phyloP scores from a whole-genome alignment of 1,284 basidiomycete species.

The Ceratobasidium sp. region DNA sequence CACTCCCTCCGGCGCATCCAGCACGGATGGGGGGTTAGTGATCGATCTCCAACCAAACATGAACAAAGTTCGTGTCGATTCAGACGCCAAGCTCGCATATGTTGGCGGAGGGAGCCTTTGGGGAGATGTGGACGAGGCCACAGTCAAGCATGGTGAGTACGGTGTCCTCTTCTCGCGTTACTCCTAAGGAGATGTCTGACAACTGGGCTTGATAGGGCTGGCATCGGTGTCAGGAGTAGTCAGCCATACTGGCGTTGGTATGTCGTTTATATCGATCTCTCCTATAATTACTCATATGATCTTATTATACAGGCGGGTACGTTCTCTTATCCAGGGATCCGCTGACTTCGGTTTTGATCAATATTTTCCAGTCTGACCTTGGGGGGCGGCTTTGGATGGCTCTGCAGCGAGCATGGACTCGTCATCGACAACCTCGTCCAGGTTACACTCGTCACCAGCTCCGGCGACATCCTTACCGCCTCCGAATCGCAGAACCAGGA shows the following conservation, averaged over 20 bases:
- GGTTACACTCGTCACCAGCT: conserved; percentile 41
- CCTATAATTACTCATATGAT: no score
- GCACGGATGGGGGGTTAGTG: conserved; percentile 45
- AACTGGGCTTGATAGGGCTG: conserved; percentile 17
- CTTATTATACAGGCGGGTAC: conserved; percentile 4
- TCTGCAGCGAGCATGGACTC: conserved; percentile 43
- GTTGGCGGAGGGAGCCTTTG: conserved; percentile 42
- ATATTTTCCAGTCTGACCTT: conserved; percentile 19
- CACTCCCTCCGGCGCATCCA: conserved; percentile 28
- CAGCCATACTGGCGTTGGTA: conserved; percentile 40
- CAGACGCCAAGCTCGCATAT: conserved; percentile 41
- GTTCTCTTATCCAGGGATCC: not conserved
- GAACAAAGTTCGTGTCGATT: conserved; percentile 45
- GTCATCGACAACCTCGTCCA: conserved; percentile 45
- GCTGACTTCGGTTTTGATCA: not conserved
- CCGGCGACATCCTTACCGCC: conserved; percentile 43
- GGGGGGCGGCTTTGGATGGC: conserved; percentile 44
- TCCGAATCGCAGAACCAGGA: conserved; percentile 41
- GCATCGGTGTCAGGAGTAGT: conserved; percentile 30
- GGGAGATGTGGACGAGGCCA: conserved; percentile 31
- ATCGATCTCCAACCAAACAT: conserved; percentile 47
- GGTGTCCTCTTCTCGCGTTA: not conserved
- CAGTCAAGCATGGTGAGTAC: conserved; percentile 41
- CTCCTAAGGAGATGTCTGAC: not conserved
- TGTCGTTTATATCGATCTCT: not conserved